Evolutionary conservation across 768 basidiomycete genomes (phyloP), one percentile per base, ranked within the genome.

Genomic region (Pleurotus platypus): DNA sequence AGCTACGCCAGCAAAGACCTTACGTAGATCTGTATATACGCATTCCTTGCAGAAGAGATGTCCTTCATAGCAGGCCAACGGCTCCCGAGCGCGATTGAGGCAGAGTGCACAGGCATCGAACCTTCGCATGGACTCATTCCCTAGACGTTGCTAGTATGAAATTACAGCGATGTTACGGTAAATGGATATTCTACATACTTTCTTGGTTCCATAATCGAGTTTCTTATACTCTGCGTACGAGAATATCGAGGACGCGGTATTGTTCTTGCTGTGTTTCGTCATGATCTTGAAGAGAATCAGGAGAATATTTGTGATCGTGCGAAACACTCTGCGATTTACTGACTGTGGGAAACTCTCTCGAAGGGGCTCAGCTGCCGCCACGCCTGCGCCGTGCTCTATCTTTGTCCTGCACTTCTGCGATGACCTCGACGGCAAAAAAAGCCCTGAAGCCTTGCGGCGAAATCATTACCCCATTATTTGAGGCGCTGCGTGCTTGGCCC

Each of bases 21-120:
- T 73, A 91, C 90, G 69, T 26, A 96, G 82, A 66, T 95, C 92
- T 1, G 88, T 84, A 58, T 94, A 85, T 22, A 89, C 88, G 64
- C 97, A 98, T 73, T 98, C 96, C 67, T 90, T 92, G 79, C 97
- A 99, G 69, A 94, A 98, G 20, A 98, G 63, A 71, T 98, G 97
- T 0, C 97, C 97, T 50, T 90, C 82, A 26, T 76, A 70, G 65
- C 97, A 98, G 9, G 87, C 82, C 35, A 95, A 76, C 0, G 96
- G 93, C 51, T 94, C 89, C 48, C 90, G 76, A 4, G 92, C 94
- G 42, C 81, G 79, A 55, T 91, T 86, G 37, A 97, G 75, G 69
- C 96, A 99, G 12, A 97, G 80, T 4, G 89, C 80, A 67, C 97
- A 98, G 1, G 92, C 86, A 69, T 97, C 92, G 69, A 97, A 94